Evolutionary conservation across 2,329 filamentous ascomycete species (phyloP).

Genomic region (Drechslerella coelobrocha): DNA sequence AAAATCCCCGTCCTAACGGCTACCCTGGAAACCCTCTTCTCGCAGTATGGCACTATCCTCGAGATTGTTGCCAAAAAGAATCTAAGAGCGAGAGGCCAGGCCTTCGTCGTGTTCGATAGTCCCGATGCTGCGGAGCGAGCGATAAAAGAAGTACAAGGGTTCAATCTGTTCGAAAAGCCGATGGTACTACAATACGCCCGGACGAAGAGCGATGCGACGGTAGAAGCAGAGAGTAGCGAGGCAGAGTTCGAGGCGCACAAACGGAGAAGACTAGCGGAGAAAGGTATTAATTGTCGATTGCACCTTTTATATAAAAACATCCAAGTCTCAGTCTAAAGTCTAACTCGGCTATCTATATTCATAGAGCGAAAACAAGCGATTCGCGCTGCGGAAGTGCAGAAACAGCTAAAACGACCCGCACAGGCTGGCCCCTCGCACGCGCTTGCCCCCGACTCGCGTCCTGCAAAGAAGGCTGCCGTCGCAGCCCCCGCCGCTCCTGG

Average conservation of each 20-base stretch:
- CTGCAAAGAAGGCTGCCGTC: conserved; percentile 61
- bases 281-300: conserved; percentile 68
- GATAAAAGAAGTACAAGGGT: conserved; percentile 88
- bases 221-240: conserved; percentile 73
- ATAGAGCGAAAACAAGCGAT: conserved; percentile 82
- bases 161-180: conserved; percentile 88
- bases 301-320: background rate
- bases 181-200: conserved; percentile 85
- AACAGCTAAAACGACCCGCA: conserved; percentile 72
- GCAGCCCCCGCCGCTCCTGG: conserved; percentile 66
- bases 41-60: conserved; percentile 83
- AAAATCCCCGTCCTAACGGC: conserved; percentile 79
- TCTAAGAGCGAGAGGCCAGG: conserved; percentile 90
- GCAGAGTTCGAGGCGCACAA: conserved; percentile 91
- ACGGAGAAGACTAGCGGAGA: conserved; percentile 81
- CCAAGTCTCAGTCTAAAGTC: no score
- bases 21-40: conserved; percentile 78
- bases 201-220: conserved; percentile 84
- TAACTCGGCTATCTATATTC: no score
- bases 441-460: conserved; percentile 54
- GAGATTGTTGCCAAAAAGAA: conserved; percentile 90
- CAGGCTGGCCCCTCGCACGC: conserved; percentile 53
- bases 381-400: conserved; percentile 78
- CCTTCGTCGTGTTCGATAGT: conserved; percentile 88
- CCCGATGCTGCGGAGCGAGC: conserved; percentile 79